Percentiles rank a stretch among this genome's conserved stretches.
These are phyloP conservation scores for Monilinia vaccinii-corymbosi DNA, from an alignment of 2,329 filamentous ascomycete genomes.

Conservation along the genomic window DNA sequence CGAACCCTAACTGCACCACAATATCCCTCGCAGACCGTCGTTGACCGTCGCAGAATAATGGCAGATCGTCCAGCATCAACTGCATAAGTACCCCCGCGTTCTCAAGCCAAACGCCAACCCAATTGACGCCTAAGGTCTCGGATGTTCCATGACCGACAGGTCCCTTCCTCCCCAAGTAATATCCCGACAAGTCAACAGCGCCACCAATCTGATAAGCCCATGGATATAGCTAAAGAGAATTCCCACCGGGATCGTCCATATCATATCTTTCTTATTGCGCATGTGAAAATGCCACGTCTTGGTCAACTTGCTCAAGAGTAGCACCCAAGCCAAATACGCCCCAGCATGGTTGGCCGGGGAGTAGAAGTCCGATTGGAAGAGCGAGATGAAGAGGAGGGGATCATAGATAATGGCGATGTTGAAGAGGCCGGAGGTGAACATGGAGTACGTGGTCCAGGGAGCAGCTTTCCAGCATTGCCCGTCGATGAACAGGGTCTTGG, in stretches of 20 bases:
- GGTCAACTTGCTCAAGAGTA: not conserved
- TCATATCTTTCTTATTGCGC: not conserved
- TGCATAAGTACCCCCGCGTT: not conserved
- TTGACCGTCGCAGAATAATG: too few relatives aligned
- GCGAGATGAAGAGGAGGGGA: slow-evolving; percentile 30
- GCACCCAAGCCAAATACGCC: not conserved
- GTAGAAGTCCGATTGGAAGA: not conserved
- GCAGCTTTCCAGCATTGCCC: slow-evolving; percentile 34
- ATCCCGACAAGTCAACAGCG: not conserved
- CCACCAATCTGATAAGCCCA: not conserved
- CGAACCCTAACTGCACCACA: too few relatives aligned
- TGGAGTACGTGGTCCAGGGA: slow-evolving; percentile 46
- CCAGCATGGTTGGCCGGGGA: not conserved
- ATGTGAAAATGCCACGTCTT: not conserved
- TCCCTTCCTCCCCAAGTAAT: not conserved
- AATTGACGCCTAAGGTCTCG: not conserved
- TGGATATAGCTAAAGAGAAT: not conserved
- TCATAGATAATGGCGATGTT: slow-evolving; percentile 51
- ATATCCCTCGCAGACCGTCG: too few relatives aligned
- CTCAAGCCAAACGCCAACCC: not conserved
- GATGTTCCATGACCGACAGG: not conserved
- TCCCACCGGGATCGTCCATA: not conserved
- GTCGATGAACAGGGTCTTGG: slow-evolving; percentile 36
- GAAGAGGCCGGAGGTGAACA: slow-evolving; percentile 43
- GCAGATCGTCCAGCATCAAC: not conserved